Evolutionary conservation across 1,284 basidiomycete species (phyloP), one percentile per base, ranked within the genome.

Genomic region (Sporisorium reilianum): DNA sequence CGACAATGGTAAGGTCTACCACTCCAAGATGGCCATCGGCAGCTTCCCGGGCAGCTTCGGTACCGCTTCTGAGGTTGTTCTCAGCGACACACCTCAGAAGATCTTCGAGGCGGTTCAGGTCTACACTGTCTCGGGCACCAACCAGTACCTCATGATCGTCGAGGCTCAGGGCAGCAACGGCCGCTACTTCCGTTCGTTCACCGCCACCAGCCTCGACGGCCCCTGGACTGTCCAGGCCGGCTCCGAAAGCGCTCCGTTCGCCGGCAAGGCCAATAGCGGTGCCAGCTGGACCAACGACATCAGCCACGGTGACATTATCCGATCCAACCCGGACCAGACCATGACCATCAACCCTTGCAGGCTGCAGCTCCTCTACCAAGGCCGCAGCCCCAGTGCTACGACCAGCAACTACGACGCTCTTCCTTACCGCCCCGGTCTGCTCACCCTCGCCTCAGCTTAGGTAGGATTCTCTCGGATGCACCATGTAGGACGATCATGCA

Each of bases 1-100:
- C 20, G 66, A 69, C 48, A 63, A 69, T 22, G 66, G 66, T 23
- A 69, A 69, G 66, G 55, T 69, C 56, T 69, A 69, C 52, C 60
- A 49, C 46, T 34, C 66, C 22, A 55, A 41, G 38, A 69, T 69
- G 66, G 16, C 60, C 14, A 63, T 69, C n/a, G 60, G 44, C 9
- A 44, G 23, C 28, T 69, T 69, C 56, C 66, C 60, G 3, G 36
- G 56, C n/a, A 40, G 18, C 38, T 69, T 69, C 53, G 46, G 41
- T n/a, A 28, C 46, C n/a, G 23, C 42, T n/a, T 32, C 30, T 14
- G 56, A 69, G 38, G 66, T 69, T 5, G 42, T 69, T 12, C 60
- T 69, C 28, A 64, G 60, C 56, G 66, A 69, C 30, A 53, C 52
- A 0, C 20, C 22, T 25, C 16, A 23, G 1, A 63, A 64, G n/a